Evolutionary conservation across 2,329 filamentous ascomycete species (phyloP).

Genomic region (Claviceps quebecensis): DNA sequence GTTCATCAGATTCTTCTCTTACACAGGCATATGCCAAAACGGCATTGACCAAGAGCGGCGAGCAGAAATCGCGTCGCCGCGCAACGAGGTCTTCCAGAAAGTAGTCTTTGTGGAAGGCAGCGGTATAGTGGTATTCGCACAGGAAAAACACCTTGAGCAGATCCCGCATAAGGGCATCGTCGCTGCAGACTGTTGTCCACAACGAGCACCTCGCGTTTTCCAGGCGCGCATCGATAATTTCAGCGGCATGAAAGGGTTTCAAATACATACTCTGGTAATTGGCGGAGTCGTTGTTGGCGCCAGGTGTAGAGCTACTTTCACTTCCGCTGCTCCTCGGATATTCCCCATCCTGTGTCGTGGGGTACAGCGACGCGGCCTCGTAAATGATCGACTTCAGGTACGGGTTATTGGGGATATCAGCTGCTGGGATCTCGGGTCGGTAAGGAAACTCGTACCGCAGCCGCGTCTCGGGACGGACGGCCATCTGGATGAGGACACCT

Average conservation of each 20-base stretch:
- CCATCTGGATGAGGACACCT: slow-evolving; percentile 23
- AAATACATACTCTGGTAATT: slow-evolving; percentile 14
- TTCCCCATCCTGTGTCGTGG: not conserved
- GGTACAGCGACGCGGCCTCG: slow-evolving; percentile 10
- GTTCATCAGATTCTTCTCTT: slow-evolving; percentile 1
- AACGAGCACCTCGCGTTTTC: slow-evolving; percentile 15
- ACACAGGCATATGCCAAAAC: slow-evolving; percentile 23
- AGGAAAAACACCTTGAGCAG: slow-evolving; percentile 15
- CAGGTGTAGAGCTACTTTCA: not conserved
- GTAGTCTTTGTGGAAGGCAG: slow-evolving; percentile 24
- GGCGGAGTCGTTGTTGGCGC: not conserved
- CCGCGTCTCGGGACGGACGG: slow-evolving; percentile 22
- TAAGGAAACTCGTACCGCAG: slow-evolving; percentile 27
- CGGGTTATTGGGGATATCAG: slow-evolving; percentile 9
- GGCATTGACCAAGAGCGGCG: slow-evolving; percentile 24
- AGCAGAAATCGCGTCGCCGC: slow-evolving; percentile 20
- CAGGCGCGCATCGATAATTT: slow-evolving; percentile 20
- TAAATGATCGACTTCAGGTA: slow-evolving; percentile 16
- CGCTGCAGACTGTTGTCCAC: slow-evolving; percentile 23
- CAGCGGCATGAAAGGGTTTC: slow-evolving; percentile 23
- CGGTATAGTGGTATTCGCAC: slow-evolving; percentile 22
- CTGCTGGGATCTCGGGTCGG: slow-evolving; percentile 10
- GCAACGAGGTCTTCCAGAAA: slow-evolving; percentile 26
- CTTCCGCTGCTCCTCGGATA: not conserved
- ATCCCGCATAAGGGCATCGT: slow-evolving; percentile 22